phyloP scores from a whole-genome alignment of 192 early-diverging fungal genomes.

The Backusella sp. region DNA sequence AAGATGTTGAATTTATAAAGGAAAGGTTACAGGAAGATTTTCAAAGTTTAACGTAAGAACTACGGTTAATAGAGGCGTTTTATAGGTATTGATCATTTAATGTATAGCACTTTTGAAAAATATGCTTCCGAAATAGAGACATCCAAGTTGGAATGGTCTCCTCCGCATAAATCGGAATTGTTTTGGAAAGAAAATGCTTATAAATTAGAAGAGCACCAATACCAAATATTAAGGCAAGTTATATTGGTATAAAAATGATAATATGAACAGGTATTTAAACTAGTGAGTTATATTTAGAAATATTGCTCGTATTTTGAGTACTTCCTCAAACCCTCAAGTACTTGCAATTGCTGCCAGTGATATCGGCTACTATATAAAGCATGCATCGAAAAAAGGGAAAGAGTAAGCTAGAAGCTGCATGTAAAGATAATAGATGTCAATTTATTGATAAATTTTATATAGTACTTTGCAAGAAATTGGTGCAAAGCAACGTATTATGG shows the following conservation, averaged over 20 bases:
- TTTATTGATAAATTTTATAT: neutral
- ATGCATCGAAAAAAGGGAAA: slow-evolving; percentile 76
- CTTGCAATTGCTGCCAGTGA: slow-evolving; percentile 91
- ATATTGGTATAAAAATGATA: neutral
- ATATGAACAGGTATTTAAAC: neutral
- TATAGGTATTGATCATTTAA: neutral
- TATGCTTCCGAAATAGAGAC: slow-evolving; percentile 86
- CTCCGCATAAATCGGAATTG: slow-evolving; percentile 87
- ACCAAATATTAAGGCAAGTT: slow-evolving; percentile 60
- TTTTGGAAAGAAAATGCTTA: slow-evolving; percentile 94
- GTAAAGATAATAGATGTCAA: neutral
- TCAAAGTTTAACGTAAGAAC: slow-evolving; percentile 67
- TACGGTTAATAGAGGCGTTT: no score
- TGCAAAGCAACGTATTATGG: slow-evolving; percentile 94
- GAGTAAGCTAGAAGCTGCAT: slow-evolving; percentile 48
- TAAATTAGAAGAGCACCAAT: slow-evolving; percentile 79
- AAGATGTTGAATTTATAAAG: slow-evolving; percentile 74
- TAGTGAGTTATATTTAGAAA: slow-evolving; percentile 35
- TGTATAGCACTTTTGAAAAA: slow-evolving; percentile 86
- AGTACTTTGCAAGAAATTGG: slow-evolving; percentile 85
- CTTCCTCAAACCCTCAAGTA: slow-evolving; percentile 58
- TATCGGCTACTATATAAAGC: slow-evolving; percentile 92
- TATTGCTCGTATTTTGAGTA: slow-evolving; percentile 63
- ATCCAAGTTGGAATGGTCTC: slow-evolving; percentile 90
- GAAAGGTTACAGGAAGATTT: slow-evolving; percentile 76